phyloP scores from a whole-genome alignment of 2,329 filamentous ascomycete species.

The Fusarium praegraminearum region DNA sequence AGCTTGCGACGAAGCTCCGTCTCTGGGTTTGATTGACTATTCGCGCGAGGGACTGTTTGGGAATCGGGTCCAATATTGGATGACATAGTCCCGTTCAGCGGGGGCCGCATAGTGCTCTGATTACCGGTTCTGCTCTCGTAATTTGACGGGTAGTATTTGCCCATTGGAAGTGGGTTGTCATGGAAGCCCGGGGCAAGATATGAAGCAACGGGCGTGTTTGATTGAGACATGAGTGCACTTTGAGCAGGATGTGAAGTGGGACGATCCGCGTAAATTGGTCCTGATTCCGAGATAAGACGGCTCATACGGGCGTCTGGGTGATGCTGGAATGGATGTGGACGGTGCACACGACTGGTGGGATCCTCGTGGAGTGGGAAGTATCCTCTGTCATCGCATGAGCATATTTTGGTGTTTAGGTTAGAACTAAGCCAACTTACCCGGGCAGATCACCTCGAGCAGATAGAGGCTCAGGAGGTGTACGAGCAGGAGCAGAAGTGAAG shows the following conservation, averaged over 20 bases:
- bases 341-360: slow-evolving; percentile 59
- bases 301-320: slow-evolving; percentile 54
- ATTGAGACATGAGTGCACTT: slow-evolving; percentile 34
- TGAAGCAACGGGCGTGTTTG: slow-evolving; percentile 62
- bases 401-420: not conserved
- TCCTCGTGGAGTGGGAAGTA: slow-evolving; percentile 73
- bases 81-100: slow-evolving; percentile 47
- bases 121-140: slow-evolving; percentile 60
- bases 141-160: slow-evolving; percentile 74
- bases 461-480: slow-evolving; percentile 62
- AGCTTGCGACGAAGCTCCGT: slow-evolving; percentile 64
- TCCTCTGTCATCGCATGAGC: slow-evolving; percentile 57
- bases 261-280: slow-evolving; percentile 45
- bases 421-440: slow-evolving; percentile 60
- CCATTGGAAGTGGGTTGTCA: slow-evolving; percentile 63
- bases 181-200: slow-evolving; percentile 64
- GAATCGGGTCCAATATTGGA: slow-evolving; percentile 53
- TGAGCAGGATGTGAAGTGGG: slow-evolving; percentile 47
- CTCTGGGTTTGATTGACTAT: slow-evolving; percentile 37
- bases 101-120: slow-evolving; percentile 39
- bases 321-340: slow-evolving; percentile 64
- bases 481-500: slow-evolving; percentile 55
- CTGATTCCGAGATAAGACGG: slow-evolving; percentile 52
- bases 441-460: slow-evolving; percentile 69
- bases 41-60: slow-evolving; percentile 47